Evolutionary conservation across 169 alveolate species (phyloP).

Genomic region (Babesia bigemina): DNA sequence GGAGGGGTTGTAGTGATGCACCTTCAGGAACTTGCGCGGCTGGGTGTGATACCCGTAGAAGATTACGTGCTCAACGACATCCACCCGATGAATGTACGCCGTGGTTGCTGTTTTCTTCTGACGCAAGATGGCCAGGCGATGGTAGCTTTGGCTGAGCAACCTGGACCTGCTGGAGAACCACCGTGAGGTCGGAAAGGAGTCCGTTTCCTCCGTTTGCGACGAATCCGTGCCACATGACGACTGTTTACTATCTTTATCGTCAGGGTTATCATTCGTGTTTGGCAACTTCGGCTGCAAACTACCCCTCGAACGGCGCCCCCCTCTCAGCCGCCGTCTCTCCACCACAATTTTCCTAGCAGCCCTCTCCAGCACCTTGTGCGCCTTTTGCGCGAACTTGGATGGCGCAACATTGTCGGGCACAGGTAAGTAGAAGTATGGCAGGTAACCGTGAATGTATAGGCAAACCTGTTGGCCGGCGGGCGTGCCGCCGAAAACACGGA

Average conservation of each 20-base stretch:
- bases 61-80: slow-evolving; percentile 23
- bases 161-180: neutral
- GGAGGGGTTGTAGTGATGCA: slow-evolving; percentile 32
- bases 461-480: slow-evolving; percentile 35
- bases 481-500: slow-evolving; percentile 29
- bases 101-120: neutral
- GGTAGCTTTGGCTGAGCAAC: slow-evolving; percentile 19
- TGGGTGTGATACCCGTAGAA: slow-evolving; percentile 34
- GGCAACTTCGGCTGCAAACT: neutral
- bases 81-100: slow-evolving; percentile 33
- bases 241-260: neutral
- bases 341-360: slow-evolving; percentile 4
- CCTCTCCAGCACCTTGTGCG: slow-evolving; percentile 15
- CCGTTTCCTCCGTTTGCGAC: neutral
- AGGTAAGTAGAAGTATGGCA: slow-evolving; percentile 34
- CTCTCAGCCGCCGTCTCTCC: neutral
- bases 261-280: neutral
- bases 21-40: slow-evolving; percentile 23
- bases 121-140: slow-evolving; percentile 2
- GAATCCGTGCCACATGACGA: neutral
- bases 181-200: neutral
- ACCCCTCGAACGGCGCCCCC: neutral
- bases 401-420: slow-evolving; percentile 21
- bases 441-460: slow-evolving; percentile 28
- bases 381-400: neutral